Conservation (phyloP, 2,329 filamentous ascomycete genomes). For the Clarireedia homoeocarpa region DNA sequence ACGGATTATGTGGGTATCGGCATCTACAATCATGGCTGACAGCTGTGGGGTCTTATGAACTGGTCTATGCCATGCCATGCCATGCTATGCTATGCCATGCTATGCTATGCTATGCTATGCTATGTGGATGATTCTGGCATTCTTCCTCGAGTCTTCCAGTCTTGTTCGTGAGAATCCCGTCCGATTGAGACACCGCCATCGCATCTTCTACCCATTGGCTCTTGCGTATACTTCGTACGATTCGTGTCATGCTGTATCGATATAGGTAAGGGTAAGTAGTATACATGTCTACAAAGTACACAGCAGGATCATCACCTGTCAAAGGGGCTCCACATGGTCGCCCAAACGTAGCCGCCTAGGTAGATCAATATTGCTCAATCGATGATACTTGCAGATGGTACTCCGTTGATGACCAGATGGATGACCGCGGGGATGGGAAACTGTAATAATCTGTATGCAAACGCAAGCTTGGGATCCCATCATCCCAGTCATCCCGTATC, state of each 20-base stretch:
- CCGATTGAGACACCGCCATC: neutral
- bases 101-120: too few species aligned
- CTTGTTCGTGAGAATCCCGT: neutral
- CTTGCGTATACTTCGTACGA: neutral
- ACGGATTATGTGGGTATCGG: too few species aligned
- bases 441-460: neutral
- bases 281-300: neutral
- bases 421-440: neutral
- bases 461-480: neutral
- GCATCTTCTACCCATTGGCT: neutral
- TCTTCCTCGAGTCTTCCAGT: neutral
- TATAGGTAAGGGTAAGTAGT: neutral
- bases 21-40: neutral
- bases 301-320: too few species aligned
- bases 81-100: too few species aligned
- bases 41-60: neutral
- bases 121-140: too few species aligned
- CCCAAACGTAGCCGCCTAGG: neutral
- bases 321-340: slow-evolving; percentile 1
- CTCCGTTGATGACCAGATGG: neutral
- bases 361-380: neutral
- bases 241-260: neutral
- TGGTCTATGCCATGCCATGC: too few species aligned
- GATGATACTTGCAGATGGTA: neutral
- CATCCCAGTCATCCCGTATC: neutral